Conservation (phyloP, 371 early-diverging fungal species). For the Aphelidium insulamus region DNA sequence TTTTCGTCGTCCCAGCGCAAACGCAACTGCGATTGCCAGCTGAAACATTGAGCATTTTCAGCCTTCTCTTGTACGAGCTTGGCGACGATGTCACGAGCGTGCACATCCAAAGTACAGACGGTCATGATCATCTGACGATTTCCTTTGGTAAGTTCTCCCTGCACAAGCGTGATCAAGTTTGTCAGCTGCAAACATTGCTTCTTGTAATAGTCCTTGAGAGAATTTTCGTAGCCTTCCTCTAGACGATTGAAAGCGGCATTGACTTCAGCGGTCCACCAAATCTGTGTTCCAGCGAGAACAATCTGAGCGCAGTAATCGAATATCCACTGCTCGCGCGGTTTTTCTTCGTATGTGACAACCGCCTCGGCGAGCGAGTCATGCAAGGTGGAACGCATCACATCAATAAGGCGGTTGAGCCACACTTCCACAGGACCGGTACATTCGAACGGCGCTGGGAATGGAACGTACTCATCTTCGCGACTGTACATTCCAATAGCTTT, state of each 20-base stretch:
- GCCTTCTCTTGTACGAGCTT: slow-evolving; percentile 37
- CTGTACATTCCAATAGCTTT: slow-evolving; percentile 35
- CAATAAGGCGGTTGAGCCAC: slow-evolving; percentile 30
- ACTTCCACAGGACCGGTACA: slow-evolving; percentile 34
- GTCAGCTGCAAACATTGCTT: slow-evolving; percentile 35
- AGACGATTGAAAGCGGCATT: slow-evolving; percentile 28
- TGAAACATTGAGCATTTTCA: slow-evolving; percentile 32
- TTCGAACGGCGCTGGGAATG: slow-evolving; percentile 21
- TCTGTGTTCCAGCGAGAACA: slow-evolving; percentile 30
- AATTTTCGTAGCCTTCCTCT: slow-evolving; percentile 38
- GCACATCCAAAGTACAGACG: slow-evolving; percentile 35
- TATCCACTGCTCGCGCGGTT: slow-evolving; percentile 40
- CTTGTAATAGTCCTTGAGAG: slow-evolving; percentile 38
- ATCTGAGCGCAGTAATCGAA: slow-evolving; percentile 37
- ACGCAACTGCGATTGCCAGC: slow-evolving; percentile 34
- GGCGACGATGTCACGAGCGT: slow-evolving; percentile 38
- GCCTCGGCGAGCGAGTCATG: slow-evolving; percentile 22
- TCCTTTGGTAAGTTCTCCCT: slow-evolving; percentile 18
- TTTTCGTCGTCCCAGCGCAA: slow-evolving; percentile 30
- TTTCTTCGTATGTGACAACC: slow-evolving; percentile 31
- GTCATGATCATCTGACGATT: slow-evolving; percentile 41
- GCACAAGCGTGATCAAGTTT: slow-evolving; percentile 23
- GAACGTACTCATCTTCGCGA: slow-evolving; percentile 27
- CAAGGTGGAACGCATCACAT: slow-evolving; percentile 23
- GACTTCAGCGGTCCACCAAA: slow-evolving; percentile 43